phyloP scores from a whole-genome alignment of 352 stramenopile species.

The Pythium biforme region DNA sequence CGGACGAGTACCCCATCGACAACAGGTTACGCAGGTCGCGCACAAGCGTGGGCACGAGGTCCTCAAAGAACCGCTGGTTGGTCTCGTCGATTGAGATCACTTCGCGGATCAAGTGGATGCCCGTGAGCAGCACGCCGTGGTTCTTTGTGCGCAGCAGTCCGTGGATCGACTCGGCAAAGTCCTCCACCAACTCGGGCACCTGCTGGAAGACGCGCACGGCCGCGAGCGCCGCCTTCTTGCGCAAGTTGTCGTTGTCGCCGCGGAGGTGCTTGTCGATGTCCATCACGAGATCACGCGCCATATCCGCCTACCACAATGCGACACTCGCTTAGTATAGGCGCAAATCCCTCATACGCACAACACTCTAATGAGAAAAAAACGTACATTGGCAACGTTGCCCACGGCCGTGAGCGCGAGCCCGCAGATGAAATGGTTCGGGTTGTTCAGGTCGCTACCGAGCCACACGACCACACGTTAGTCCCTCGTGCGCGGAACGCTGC shows the following conservation, averaged over 20 bases:
- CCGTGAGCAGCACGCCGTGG: constrained; percentile 97
- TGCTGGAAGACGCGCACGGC: constrained; percentile 93
- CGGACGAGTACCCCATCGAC: constrained; percentile 96
- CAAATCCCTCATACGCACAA: background rate
- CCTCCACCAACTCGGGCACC: constrained; percentile 97
- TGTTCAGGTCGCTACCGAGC: constrained; percentile 87
- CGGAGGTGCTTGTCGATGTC: constrained; percentile 96
- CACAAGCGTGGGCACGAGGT: constrained; percentile 76
- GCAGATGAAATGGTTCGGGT: constrained; percentile 94
- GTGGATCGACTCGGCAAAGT: constrained; percentile 97
- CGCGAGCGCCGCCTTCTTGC: constrained; percentile 97
- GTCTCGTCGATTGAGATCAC: constrained; percentile 84
- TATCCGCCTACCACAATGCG: constrained; percentile 81
- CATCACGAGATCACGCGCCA: constrained; percentile 97
- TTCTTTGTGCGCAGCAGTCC: constrained; percentile 94
- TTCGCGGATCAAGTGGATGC: constrained; percentile 95
- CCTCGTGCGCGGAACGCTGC: too few species aligned
- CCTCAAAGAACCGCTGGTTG: constrained; percentile 74
- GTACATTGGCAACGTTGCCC: constrained; percentile 96
- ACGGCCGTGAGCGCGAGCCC: constrained; percentile 96
- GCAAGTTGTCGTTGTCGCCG: constrained; percentile 93
- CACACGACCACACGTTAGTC: too few species aligned
- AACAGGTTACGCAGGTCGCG: constrained; percentile 95
- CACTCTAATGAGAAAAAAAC: background rate
- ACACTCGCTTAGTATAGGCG: background rate